A percentile compares a stretch with the other conserved stretches of the same genome.
phyloP scores from a whole-genome alignment of 225 moss, liverwort and hornwort genomes.

The Pleurozium schreberi region DNA sequence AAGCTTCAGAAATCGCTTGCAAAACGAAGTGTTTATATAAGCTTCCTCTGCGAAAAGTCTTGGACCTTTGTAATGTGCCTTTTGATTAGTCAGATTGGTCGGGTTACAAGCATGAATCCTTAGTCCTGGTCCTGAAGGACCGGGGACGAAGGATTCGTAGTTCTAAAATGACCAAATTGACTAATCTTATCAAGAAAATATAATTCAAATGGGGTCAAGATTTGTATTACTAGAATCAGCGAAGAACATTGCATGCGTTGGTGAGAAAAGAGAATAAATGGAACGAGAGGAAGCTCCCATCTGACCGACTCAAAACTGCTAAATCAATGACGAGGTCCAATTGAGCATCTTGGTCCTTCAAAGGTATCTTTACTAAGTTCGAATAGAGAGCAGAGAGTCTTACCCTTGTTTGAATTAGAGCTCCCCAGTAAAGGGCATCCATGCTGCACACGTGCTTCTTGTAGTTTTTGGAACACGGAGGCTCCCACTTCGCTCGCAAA shows the following conservation, averaged over 20 bases:
- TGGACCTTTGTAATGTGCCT: background rate
- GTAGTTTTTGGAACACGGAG: constrained; percentile 16
- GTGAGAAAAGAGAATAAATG: background rate
- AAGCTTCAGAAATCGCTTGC: background rate
- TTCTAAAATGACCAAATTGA: background rate
- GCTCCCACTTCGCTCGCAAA: constrained; percentile 16
- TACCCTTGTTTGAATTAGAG: constrained; percentile 4
- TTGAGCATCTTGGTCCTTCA: background rate
- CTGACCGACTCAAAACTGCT: background rate
- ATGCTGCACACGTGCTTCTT: constrained; percentile 6
- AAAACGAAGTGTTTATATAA: background rate
- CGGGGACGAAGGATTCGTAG: background rate
- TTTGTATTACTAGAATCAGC: background rate
- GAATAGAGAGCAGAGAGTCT: background rate
- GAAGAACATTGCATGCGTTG: background rate
- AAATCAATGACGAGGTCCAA: background rate
- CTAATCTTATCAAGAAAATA: too few species aligned
- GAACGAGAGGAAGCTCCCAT: background rate
- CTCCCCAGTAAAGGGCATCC: constrained; percentile 10
- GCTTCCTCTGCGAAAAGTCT: background rate
- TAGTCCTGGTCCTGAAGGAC: background rate
- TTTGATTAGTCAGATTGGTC: background rate
- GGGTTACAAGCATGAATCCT: background rate
- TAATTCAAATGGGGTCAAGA: background rate
- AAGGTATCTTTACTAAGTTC: background rate